Base-by-base conservation (phyloP, 108 stramenopile genomes). In the Ochromonas danica region DNA sequence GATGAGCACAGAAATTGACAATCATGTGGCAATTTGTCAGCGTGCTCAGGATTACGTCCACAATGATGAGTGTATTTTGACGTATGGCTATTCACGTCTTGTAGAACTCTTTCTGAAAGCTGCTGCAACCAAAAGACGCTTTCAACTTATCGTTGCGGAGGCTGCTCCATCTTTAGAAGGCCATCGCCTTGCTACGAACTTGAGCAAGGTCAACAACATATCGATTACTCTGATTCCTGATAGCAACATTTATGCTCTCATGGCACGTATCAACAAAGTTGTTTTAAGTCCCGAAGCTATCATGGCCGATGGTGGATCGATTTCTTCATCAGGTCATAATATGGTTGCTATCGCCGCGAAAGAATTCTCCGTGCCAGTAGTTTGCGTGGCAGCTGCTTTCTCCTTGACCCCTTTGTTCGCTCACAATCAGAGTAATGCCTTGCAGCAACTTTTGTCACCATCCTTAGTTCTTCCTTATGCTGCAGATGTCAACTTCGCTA, bases 331-430 rank as follows among this genome's bases (percentile, higher is more conserved):
- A 80, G 96, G 96, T 0, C 92, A 83, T 62, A 92, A 95, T 72
- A 86, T 95, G 79, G 93, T 95, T 27, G 94, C 93, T 17, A 81
- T 95, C 62, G 95, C 94, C 2, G 97, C 97, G n/a, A 87, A 90
- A 61, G 86, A 93, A 39, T 94, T 95, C 78, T 86, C 92, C 10
- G 95, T 98, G 1, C 96, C 97, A 2, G 91, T 95, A 14, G 93
- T 98, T 17, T 90, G 92, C 45, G 83, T 96, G 61, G 93, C 95
- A 2, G 96, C 94, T 25, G 90, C 96, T 82, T 98, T 94, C 90
- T 96, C 96, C 80, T 91, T 98, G 0, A 95, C 94, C 61, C 97
- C 97, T n/a, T 82, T 96, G 82, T 98, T 90, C 82, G 95, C 95
- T 25, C 96, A 98, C 81, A 94, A 97, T 77, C 97, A 95, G 71